Percentiles rank a stretch among this genome's conserved stretches.
These are phyloP conservation scores for Thelonectria discophora DNA, from an alignment of 2,329 filamentous ascomycete species.

Conservation along the genomic window DNA sequence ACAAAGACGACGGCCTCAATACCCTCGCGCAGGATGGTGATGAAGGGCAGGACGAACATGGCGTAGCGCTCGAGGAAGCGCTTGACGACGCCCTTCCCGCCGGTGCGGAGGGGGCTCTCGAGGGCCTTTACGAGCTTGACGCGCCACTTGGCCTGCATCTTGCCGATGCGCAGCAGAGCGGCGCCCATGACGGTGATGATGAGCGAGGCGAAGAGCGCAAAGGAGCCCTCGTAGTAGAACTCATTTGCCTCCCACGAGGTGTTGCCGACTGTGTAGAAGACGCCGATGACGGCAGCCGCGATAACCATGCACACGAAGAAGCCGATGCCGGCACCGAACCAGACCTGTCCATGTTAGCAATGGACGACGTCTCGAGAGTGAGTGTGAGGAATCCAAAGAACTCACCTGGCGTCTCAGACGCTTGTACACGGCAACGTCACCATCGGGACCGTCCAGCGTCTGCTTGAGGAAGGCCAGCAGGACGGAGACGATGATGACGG, in stretches of 20 bases:
- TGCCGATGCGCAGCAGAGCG: constrained; percentile 81
- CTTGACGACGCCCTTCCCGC: constrained; percentile 61
- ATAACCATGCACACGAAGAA: constrained; percentile 72
- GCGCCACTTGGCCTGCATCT: constrained; percentile 89
- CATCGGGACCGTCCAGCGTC: constrained; percentile 71
- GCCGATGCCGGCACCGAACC: constrained; percentile 71
- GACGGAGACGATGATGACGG: constrained; percentile 86
- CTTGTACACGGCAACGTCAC: constrained; percentile 72
- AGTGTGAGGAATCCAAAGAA: not conserved
- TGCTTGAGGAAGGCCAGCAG: constrained; percentile 86
- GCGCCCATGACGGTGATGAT: constrained; percentile 86
- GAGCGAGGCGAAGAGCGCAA: constrained; percentile 76
- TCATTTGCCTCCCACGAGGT: constrained; percentile 75
- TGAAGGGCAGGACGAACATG: constrained; percentile 87
- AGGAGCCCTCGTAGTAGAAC: constrained; percentile 83
- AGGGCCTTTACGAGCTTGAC: constrained; percentile 79
- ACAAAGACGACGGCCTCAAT: constrained; percentile 89
- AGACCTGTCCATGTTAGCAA: constrained; percentile 49
- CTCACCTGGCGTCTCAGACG: constrained; percentile 70
- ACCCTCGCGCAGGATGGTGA: constrained; percentile 87
- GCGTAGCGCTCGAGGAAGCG: constrained; percentile 78
- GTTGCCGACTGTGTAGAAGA: constrained; percentile 73
- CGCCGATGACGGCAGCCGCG: constrained; percentile 73
- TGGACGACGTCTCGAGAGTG: not conserved
- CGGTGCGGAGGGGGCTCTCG: constrained; percentile 59